A percentile compares a stretch with the other conserved stretches of the same genome.
Evolutionary conservation across 169 alveolate species (phyloP).

Genomic region (Eimeria maxima): DNA sequence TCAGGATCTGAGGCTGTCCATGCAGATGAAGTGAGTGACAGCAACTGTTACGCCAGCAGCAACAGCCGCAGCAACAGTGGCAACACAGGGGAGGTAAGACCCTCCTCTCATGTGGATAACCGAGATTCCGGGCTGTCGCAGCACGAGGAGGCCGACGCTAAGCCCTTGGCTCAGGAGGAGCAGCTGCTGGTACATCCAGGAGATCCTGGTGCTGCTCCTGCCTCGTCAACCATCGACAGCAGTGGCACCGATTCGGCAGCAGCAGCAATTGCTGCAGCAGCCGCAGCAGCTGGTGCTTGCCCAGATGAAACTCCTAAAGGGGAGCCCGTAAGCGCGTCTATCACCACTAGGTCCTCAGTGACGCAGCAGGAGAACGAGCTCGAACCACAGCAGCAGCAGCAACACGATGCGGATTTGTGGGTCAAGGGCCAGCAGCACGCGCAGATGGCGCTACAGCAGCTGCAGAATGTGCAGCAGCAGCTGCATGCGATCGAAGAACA

Average conservation of each 20-base stretch:
- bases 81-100: background rate
- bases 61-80: background rate
- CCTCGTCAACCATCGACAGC: conserved; percentile 9
- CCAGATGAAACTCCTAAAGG: background rate
- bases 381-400: conserved; percentile 35
- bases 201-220: background rate
- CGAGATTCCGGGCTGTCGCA: background rate
- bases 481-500: conserved; percentile 46
- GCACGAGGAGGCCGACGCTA: background rate
- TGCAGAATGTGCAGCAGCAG: conserved; percentile 54
- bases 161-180: background rate
- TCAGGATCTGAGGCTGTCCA: background rate
- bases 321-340: background rate
- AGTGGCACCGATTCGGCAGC: background rate
- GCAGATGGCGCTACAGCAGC: conserved; percentile 42
- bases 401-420: conserved; percentile 29
- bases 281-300: background rate
- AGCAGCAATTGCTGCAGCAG: background rate
- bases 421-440: conserved; percentile 49
- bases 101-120: background rate
- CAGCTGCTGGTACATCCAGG: background rate
- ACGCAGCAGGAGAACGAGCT: conserved; percentile 29
- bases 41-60: background rate
- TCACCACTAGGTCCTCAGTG: background rate
- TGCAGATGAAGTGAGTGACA: background rate